Evolutionary conservation across 495 filamentous ascomycete species (phyloP).

Genomic region (Penicillium pancosmium): DNA sequence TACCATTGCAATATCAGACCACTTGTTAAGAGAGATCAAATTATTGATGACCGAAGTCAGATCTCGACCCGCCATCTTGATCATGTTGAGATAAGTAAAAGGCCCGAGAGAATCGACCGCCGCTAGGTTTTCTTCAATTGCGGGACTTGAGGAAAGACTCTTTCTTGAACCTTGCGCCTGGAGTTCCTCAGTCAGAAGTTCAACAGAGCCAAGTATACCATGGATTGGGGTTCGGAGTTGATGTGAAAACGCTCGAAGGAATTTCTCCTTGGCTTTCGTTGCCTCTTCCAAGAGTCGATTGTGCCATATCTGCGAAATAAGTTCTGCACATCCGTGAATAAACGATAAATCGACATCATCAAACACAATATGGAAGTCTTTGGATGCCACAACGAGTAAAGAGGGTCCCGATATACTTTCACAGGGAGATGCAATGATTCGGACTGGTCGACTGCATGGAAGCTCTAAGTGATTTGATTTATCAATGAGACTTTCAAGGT

Average conservation of each 20-base stretch:
- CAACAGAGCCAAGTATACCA: slow-evolving; percentile 22
- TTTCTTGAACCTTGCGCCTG: not conserved
- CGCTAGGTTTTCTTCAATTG: not conserved
- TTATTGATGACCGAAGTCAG: slow-evolving; percentile 19
- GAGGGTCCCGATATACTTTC: slow-evolving; percentile 18
- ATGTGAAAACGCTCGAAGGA: slow-evolving; percentile 23
- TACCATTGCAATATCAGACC: slow-evolving; percentile 20
- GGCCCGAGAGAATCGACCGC: not conserved
- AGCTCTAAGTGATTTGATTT: slow-evolving; percentile 13
- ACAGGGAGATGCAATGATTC: slow-evolving; percentile 13
- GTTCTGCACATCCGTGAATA: slow-evolving; percentile 14
- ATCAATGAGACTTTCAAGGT: slow-evolving; percentile 17
- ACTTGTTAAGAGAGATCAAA: slow-evolving; percentile 19
- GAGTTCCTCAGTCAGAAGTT: slow-evolving; percentile 19
- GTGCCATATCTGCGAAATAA: slow-evolving; percentile 21
- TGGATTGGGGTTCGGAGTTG: slow-evolving; percentile 22
- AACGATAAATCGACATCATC: slow-evolving; percentile 24
- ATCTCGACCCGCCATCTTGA: slow-evolving; percentile 21
- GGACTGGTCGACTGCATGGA: slow-evolving; percentile 6
- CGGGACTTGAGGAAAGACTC: not conserved
- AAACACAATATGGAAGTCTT: slow-evolving; percentile 19
- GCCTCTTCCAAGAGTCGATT: slow-evolving; percentile 14
- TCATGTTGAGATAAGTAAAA: slow-evolving; percentile 17
- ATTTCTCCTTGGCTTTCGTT: slow-evolving; percentile 24
- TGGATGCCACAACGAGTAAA: slow-evolving; percentile 18